Evolutionary conservation across 306 rosid species (phyloP).

Genomic region (Pyrus pyrifolia): DNA sequence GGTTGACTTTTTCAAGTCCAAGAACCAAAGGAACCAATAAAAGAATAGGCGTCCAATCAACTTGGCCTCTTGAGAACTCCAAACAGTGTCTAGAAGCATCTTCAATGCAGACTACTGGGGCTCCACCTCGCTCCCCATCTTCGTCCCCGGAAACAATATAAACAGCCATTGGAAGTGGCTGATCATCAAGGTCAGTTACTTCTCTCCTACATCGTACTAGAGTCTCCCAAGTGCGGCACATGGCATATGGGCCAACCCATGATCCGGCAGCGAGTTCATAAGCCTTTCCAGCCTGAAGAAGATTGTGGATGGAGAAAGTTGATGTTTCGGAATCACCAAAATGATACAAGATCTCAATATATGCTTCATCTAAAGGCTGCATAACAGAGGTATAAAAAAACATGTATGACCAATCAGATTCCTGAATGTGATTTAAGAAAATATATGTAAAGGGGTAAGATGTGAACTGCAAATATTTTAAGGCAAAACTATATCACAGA

Average conservation of each 20-base stretch:
- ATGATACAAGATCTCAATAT: constrained; percentile 53
- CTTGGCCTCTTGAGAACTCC: constrained; percentile 49
- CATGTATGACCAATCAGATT: not conserved
- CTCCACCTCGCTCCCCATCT: constrained; percentile 99
- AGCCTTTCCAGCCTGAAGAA: constrained; percentile 79
- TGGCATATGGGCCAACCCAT: constrained; percentile 99
- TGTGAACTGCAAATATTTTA: not conserved
- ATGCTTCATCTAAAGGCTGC: constrained; percentile 67
- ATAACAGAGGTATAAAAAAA: not conserved
- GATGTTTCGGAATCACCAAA: constrained; percentile 82
- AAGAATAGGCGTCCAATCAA: constrained; percentile 82
- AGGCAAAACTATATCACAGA: not conserved
- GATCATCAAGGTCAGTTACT: constrained; percentile 37
- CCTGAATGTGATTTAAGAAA: not conserved
- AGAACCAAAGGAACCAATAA: constrained; percentile 96
- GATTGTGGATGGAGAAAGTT: constrained; percentile 78
- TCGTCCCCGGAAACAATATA: constrained; percentile 96
- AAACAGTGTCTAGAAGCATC: constrained; percentile 71
- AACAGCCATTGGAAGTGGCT: constrained; percentile 79
- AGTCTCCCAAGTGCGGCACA: constrained; percentile 96
- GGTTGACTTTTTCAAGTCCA: constrained; percentile 93
- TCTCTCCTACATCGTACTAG: constrained; percentile 52
- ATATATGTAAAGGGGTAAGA: not conserved
- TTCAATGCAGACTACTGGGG: constrained; percentile 85
- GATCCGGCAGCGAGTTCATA: constrained; percentile 90